phyloP scores from a whole-genome alignment of 305 asterid species.

The Fraxinus velutina region DNA sequence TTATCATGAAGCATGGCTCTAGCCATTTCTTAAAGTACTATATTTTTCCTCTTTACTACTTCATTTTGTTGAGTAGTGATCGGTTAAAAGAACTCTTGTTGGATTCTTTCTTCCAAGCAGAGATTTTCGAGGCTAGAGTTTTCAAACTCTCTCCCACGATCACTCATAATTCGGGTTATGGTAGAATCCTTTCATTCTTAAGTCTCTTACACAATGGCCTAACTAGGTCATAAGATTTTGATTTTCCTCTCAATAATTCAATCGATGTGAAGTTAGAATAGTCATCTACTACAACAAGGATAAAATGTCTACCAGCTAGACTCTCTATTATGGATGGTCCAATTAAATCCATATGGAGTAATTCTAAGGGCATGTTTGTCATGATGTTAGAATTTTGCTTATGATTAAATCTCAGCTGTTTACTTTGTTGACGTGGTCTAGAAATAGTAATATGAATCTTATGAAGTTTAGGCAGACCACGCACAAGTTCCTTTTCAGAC shows the following conservation, averaged over 20 bases:
- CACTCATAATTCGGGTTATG: background rate
- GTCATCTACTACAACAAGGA: background rate
- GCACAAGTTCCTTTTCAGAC: background rate
- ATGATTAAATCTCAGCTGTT: background rate
- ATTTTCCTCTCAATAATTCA: background rate
- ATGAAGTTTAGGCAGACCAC: background rate
- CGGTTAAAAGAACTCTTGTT: background rate
- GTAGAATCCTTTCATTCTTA: background rate
- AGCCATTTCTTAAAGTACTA: background rate
- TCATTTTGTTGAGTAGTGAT: too few species aligned
- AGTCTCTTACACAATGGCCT: background rate
- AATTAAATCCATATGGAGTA: background rate
- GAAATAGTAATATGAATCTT: background rate
- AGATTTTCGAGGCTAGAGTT: background rate
- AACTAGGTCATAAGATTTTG: background rate
- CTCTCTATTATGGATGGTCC: background rate
- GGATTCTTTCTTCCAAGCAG: background rate
- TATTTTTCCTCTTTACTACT: background rate
- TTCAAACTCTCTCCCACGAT: background rate
- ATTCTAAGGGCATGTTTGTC: background rate
- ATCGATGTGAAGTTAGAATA: background rate
- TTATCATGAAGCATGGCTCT: background rate
- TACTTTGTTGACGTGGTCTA: background rate
- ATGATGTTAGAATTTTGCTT: background rate
- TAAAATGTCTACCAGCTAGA: background rate